Percentiles rank a stretch among this genome's conserved stretches.
These are phyloP conservation scores for Leccinellum luteum DNA, from an alignment of 768 basidiomycete species.

Conservation along the genomic window DNA sequence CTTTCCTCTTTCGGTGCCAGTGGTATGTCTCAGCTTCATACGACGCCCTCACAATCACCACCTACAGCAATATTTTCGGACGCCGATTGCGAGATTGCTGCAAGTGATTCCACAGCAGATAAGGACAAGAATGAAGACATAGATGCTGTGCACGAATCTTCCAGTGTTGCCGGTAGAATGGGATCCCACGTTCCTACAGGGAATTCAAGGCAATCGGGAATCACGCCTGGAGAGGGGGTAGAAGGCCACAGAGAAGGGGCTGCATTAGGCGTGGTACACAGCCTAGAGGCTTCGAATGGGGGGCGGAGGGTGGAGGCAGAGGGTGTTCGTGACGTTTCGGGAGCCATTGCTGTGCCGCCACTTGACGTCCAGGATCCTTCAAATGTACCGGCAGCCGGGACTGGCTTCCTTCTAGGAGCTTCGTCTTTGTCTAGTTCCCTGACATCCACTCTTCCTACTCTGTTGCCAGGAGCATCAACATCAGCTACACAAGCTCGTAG, in stretches of 20 bases:
- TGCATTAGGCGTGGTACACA: slow-evolving; percentile 18
- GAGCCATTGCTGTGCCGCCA: slow-evolving; percentile 22
- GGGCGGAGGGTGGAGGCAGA: slow-evolving; percentile 19
- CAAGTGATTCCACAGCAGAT: not conserved
- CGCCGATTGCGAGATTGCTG: not conserved
- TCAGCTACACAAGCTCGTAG: not conserved
- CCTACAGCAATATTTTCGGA: slow-evolving; percentile 10
- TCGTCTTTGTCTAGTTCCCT: slow-evolving; percentile 6
- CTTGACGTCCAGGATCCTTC: slow-evolving; percentile 18
- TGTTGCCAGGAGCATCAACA: slow-evolving; percentile 2
- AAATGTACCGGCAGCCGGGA: slow-evolving; percentile 18
- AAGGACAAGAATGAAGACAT: slow-evolving; percentile 1
- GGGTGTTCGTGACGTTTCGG: slow-evolving; percentile 20
- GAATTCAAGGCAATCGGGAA: slow-evolving; percentile 1
- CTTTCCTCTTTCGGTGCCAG: slow-evolving; percentile 5
- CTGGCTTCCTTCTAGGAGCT: slow-evolving; percentile 14
- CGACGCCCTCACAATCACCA: slow-evolving; percentile 5
- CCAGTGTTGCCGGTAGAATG: slow-evolving; percentile 1
- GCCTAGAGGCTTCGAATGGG: slow-evolving; percentile 17
- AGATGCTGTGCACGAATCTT: not conserved
- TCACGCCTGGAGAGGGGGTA: not conserved
- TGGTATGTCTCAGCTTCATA: not conserved
- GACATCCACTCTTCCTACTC: slow-evolving; percentile 8
- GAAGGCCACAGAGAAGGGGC: slow-evolving; percentile 11
- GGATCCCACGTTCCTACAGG: slow-evolving; percentile 1